These are phyloP conservation scores for Beta vulgaris DNA, from an alignment of 148 eudicot species.

Conservation along the genomic window DNA sequence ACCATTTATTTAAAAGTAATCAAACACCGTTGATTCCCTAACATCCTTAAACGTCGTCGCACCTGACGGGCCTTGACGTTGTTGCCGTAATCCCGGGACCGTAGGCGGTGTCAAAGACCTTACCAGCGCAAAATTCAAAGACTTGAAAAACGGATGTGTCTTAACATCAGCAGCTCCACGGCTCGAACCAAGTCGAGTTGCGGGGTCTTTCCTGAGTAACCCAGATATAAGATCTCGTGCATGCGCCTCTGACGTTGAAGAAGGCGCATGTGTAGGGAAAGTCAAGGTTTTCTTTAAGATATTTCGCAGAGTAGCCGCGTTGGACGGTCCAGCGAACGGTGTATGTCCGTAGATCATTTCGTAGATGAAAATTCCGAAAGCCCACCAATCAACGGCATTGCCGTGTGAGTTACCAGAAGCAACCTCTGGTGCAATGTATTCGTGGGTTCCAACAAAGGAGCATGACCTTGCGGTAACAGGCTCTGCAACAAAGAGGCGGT, in stretches of 20 bases:
- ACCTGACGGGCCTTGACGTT: constrained; percentile 8
- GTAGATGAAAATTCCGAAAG: constrained; percentile 71
- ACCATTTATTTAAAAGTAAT: constrained; percentile 37
- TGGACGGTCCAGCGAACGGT: constrained; percentile 56
- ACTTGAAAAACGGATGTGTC: constrained; percentile 77
- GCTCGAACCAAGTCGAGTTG: constrained; percentile 52
- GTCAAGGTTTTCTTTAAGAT: constrained; percentile 53
- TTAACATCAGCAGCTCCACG: constrained; percentile 84
- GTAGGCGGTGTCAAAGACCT: constrained; percentile 61
- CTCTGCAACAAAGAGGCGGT: constrained; percentile 70
- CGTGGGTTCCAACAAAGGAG: constrained; percentile 93
- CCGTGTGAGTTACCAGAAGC: constrained; percentile 85
- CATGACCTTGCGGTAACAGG: constrained; percentile 75
- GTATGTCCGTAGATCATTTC: constrained; percentile 86
- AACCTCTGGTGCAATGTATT: constrained; percentile 87
- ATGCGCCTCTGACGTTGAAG: constrained; percentile 39
- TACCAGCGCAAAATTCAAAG: constrained; percentile 70
- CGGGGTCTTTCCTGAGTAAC: constrained; percentile 57
- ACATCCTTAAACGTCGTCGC: constrained; percentile 26
- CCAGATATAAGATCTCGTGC: constrained; percentile 61
- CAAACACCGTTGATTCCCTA: constrained; percentile 34
- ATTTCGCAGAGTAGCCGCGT: constrained; percentile 59
- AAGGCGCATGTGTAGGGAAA: constrained; percentile 51
- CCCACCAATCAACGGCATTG: constrained; percentile 92
- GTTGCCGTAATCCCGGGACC: constrained; percentile 27